These are phyloP conservation scores for Leptodermis oblonga DNA, from an alignment of 257 asterid species.

Conservation along the genomic window DNA sequence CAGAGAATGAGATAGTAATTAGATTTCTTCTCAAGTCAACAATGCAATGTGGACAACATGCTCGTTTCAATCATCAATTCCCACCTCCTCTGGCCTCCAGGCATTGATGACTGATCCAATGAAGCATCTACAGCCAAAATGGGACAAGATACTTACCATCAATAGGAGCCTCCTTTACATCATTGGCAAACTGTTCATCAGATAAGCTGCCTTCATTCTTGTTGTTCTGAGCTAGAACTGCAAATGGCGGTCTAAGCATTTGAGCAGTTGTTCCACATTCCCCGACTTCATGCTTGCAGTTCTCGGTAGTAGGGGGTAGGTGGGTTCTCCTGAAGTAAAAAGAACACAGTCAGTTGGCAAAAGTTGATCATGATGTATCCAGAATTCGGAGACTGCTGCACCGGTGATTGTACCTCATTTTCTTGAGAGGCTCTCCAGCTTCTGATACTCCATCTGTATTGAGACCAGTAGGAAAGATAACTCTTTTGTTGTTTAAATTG, in stretches of 20 bases:
- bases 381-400: conserved; percentile 12
- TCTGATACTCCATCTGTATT: conserved; percentile 44
- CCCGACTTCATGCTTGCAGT: conserved; percentile 32
- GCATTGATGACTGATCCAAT: background rate
- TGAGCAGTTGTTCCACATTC: conserved; percentile 42
- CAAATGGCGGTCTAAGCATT: conserved; percentile 63
- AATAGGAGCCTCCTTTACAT: conserved; percentile 29
- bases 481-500: conserved; percentile 82
- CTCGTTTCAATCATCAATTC: conserved; percentile 10
- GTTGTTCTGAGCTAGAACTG: conserved; percentile 55
- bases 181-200: conserved; percentile 30
- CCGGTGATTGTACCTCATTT: conserved; percentile 58
- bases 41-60: background rate
- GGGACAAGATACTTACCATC: conserved; percentile 27
- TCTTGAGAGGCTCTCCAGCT: conserved; percentile 51
- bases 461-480: conserved; percentile 50
- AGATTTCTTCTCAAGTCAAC: conserved; percentile 2
- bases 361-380: conserved; percentile 7
- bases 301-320: conserved; percentile 32
- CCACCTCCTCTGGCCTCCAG: conserved; percentile 18
- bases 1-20: conserved; percentile 6
- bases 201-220: conserved; percentile 31
- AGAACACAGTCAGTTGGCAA: conserved; percentile 15
- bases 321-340: conserved; percentile 42
- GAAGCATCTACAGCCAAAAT: background rate